These are phyloP conservation scores for Leptodontidium sp. DNA, from an alignment of 2,329 filamentous ascomycete species.

Conservation along the genomic window DNA sequence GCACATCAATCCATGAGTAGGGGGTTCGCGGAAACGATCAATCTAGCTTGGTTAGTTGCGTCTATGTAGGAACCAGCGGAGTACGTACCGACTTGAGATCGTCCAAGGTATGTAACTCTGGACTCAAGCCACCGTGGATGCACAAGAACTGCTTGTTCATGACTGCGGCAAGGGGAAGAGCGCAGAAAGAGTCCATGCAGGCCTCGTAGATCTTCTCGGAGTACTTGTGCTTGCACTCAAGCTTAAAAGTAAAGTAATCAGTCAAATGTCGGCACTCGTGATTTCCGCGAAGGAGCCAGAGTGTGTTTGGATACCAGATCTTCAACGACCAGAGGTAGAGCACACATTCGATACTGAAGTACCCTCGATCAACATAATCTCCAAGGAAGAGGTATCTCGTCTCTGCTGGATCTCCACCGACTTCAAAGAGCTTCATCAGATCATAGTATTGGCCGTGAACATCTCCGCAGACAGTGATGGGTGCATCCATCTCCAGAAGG, in stretches of 20 bases:
- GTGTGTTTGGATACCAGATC: constrained; percentile 97
- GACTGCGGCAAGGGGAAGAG: constrained; percentile 89
- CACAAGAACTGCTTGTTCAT: constrained; percentile 99
- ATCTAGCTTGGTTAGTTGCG: constrained; percentile 63
- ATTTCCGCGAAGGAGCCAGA: constrained; percentile 97
- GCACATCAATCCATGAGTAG: constrained; percentile 98
- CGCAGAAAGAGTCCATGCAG: constrained; percentile 98
- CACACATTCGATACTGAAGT: constrained; percentile 99
- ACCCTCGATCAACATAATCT: constrained; percentile 97
- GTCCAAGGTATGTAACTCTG: constrained; percentile 94
- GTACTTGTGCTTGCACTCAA: constrained; percentile 99
- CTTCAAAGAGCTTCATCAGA: constrained; percentile 99
- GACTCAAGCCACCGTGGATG: constrained; percentile 95
- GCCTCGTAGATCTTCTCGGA: constrained; percentile 95
- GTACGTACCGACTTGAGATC: constrained; percentile 82
- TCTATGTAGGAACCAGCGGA: neutral
- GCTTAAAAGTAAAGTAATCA: constrained; percentile 99
- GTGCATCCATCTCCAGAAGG: constrained; percentile 97
- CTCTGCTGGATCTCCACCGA: constrained; percentile 94
- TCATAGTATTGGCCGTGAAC: constrained; percentile 99
- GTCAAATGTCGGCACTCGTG: constrained; percentile 99
- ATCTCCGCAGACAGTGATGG: constrained; percentile 97
- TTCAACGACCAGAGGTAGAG: constrained; percentile 98
- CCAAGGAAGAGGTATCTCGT: constrained; percentile 97
- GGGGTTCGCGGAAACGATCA: constrained; percentile 96